These are phyloP conservation scores for Immersiporthe knoxdaviesiana DNA, from an alignment of 2,329 filamentous ascomycete genomes.

Conservation along the genomic window DNA sequence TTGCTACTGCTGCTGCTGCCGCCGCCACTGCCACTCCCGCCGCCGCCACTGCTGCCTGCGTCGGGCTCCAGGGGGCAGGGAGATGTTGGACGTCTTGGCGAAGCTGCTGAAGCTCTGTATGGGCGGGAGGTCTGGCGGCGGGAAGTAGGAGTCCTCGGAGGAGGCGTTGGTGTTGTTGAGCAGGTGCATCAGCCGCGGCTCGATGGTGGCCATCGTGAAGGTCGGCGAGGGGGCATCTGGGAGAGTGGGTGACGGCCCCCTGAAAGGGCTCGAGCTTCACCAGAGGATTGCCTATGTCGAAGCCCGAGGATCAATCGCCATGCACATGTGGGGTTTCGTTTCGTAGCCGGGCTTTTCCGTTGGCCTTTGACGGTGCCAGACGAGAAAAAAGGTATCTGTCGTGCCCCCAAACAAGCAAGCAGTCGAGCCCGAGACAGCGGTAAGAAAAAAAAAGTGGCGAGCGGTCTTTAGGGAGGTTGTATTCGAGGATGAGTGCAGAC, in stretches of 20 bases:
- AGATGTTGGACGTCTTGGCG: slow-evolving; percentile 48
- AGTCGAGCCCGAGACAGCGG: background rate
- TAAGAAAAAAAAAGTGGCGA: background rate
- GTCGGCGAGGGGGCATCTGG: slow-evolving; percentile 44
- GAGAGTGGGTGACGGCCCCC: slow-evolving; percentile 20
- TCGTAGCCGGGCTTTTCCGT: slow-evolving; percentile 3
- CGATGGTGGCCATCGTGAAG: slow-evolving; percentile 65
- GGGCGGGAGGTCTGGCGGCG: slow-evolving; percentile 58
- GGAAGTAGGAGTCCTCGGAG: slow-evolving; percentile 40
- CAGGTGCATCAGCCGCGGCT: slow-evolving; percentile 68
- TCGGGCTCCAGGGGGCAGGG: slow-evolving; percentile 57
- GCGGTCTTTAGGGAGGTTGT: background rate
- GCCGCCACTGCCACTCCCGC: too few species aligned
- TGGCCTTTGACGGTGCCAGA: background rate
- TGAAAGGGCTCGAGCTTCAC: slow-evolving; percentile 25
- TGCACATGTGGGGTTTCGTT: background rate
- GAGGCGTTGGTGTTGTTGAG: slow-evolving; percentile 60
- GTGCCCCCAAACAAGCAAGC: background rate
- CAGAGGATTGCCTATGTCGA: slow-evolving; percentile 16
- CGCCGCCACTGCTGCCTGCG: slow-evolving; percentile 46
- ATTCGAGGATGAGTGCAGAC: slow-evolving; percentile 1
- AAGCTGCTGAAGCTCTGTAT: slow-evolving; percentile 51
- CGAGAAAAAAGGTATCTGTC: slow-evolving; percentile 9
- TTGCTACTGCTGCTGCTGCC: slow-evolving; percentile 41
- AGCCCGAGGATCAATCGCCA: slow-evolving; percentile 2